phyloP scores from a whole-genome alignment of 805 yeast species.

The Saccharomycopsis sp. region DNA sequence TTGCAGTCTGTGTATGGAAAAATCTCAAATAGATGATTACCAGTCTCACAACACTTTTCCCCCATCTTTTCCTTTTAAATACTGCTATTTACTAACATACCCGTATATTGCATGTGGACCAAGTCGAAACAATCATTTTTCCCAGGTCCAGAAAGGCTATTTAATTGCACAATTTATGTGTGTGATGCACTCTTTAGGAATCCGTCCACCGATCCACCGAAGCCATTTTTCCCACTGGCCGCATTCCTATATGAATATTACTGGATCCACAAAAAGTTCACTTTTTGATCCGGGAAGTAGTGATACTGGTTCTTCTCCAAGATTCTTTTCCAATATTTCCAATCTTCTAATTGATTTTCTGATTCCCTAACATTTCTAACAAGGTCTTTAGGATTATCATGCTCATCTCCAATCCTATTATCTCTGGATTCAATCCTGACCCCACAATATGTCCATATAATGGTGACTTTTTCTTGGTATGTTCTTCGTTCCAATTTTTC shows the following conservation, averaged over 20 bases:
- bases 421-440: slow-evolving; percentile 17
- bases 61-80: no score
- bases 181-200: neutral
- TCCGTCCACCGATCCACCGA: neutral
- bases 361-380: no score
- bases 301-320: neutral
- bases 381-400: neutral
- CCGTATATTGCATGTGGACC: no score
- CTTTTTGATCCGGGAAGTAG: neutral
- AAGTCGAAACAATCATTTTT: neutral
- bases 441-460: slow-evolving; percentile 10
- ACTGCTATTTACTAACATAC: no score
- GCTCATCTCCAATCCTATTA: slow-evolving; percentile 10
- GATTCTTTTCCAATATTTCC: no score
- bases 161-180: neutral
- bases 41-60: no score
- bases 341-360: no score
- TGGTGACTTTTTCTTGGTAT: slow-evolving; percentile 8
- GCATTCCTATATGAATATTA: no score
- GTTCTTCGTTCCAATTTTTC: slow-evolving; percentile 14
- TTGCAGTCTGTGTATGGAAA: no score
- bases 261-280: neutral
- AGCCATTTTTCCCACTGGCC: neutral
- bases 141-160: neutral
- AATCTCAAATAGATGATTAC: no score